These are phyloP conservation scores for Waltiozyma sp. DNA, from an alignment of 1,139 yeast genomes.

Conservation along the genomic window DNA sequence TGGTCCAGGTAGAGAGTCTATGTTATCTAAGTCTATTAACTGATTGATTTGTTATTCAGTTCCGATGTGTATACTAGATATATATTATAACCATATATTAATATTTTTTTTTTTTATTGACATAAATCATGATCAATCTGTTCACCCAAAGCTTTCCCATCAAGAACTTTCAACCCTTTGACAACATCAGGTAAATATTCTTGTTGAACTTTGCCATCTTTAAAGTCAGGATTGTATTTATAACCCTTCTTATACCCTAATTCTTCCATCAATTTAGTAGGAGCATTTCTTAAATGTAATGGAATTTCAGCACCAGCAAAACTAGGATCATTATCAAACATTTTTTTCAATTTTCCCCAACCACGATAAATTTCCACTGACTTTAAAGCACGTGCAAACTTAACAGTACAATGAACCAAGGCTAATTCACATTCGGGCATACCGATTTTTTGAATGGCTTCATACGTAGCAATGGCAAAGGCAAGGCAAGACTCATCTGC, in stretches of 20 bases:
- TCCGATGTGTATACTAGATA: no score
- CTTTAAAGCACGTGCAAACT: slow-evolving; percentile 76
- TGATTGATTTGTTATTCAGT: no score
- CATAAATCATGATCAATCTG: slow-evolving; percentile 24
- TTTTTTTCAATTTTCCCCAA: slow-evolving; percentile 49
- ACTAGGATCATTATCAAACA: slow-evolving; percentile 7
- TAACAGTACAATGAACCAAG: slow-evolving; percentile 85
- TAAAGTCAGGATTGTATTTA: slow-evolving; percentile 76
- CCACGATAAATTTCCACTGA: slow-evolving; percentile 80
- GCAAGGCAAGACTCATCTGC: slow-evolving; percentile 79
- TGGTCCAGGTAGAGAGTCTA: slow-evolving; percentile 91
- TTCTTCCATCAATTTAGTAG: slow-evolving; percentile 81
- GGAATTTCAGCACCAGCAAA: slow-evolving; percentile 59
- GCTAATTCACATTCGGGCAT: slow-evolving; percentile 92
- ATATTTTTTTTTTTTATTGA: no score
- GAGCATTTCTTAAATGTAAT: slow-evolving; percentile 83
- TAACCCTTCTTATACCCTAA: slow-evolving; percentile 78
- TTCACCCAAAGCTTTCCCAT: slow-evolving; percentile 32
- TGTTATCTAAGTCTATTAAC: slow-evolving; percentile 33
- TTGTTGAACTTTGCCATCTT: slow-evolving; percentile 65
- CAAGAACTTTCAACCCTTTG: slow-evolving; percentile 24
- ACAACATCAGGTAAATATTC: slow-evolving; percentile 50
- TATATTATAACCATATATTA: no score
- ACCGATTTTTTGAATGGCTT: slow-evolving; percentile 87
- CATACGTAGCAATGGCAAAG: slow-evolving; percentile 75